These are phyloP conservation scores for Tinospora cordifolia DNA, from an alignment of 164 flowering plant species.

Conservation along the genomic window DNA sequence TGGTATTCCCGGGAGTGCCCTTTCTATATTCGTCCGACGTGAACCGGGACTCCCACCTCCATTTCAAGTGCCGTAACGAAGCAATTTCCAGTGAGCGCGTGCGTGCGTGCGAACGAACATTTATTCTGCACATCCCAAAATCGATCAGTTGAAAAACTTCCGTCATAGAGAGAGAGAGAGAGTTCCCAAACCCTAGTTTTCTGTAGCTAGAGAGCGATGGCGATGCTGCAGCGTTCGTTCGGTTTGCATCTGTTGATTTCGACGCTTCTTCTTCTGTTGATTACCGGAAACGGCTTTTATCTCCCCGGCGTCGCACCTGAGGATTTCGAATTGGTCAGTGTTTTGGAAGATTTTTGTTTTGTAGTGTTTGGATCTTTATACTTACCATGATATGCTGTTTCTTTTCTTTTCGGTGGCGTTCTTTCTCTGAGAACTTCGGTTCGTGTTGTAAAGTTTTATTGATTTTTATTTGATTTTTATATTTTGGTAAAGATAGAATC, in stretches of 20 bases:
- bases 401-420: neutral
- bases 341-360: neutral
- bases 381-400: neutral
- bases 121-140: neutral
- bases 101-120: neutral
- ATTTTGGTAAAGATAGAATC: too few species aligned
- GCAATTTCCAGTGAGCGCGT: neutral
- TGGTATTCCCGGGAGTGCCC: neutral
- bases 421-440: neutral
- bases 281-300: slow-evolving; percentile 49
- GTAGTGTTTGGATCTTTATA: slow-evolving; percentile 11
- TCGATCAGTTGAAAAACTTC: neutral
- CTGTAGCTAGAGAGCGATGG: slow-evolving; percentile 30
- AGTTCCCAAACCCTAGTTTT: slow-evolving; percentile 9
- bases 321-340: slow-evolving; percentile 54
- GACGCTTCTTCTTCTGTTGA: slow-evolving; percentile 27
- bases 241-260: slow-evolving; percentile 15
- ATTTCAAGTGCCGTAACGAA: slow-evolving; percentile 8
- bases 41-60: neutral
- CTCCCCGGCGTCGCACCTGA: slow-evolving; percentile 83
- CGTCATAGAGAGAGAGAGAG: neutral
- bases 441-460: neutral
- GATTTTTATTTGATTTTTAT: neutral
- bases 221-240: slow-evolving; percentile 25
- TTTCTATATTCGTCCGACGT: neutral